Conservation (phyloP, 2,329 filamentous ascomycete genomes). For the Botrytis cinerea region DNA sequence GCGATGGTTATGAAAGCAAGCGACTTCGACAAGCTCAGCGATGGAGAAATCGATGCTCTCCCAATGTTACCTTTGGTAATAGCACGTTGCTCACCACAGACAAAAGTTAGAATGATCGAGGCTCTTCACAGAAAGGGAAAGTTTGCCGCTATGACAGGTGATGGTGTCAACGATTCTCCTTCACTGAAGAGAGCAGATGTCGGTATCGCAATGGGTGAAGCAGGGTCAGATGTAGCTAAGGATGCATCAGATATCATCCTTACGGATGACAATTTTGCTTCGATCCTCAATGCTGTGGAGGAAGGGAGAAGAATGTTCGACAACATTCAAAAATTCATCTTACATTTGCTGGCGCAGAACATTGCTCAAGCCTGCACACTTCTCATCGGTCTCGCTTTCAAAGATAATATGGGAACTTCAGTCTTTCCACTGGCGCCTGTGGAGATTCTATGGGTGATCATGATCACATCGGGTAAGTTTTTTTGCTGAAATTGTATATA, state of each 20-base stretch:
- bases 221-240: conserved; percentile 61
- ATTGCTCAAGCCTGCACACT: conserved; percentile 81
- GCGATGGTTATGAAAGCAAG: conserved; percentile 73
- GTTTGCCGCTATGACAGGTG: conserved; percentile 55
- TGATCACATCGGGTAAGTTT: conserved; percentile 72
- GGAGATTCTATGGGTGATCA: conserved; percentile 92
- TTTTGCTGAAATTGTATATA: not conserved
- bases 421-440: conserved; percentile 86
- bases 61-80: conserved; percentile 78
- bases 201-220: conserved; percentile 62
- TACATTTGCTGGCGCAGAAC: conserved; percentile 67
- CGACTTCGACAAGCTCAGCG: conserved; percentile 75
- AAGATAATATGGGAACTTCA: conserved; percentile 68
- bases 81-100: conserved; percentile 80
- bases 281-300: conserved; percentile 69
- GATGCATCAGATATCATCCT: conserved; percentile 64
- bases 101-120: conserved; percentile 89
- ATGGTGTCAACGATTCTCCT: conserved; percentile 54
- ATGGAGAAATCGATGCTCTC: conserved; percentile 73
- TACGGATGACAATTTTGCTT: conserved; percentile 72
- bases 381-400: conserved; percentile 79
- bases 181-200: conserved; percentile 64
- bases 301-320: conserved; percentile 76
- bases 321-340: conserved; percentile 72
- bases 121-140: conserved; percentile 60